Base-by-base conservation (phyloP, 2,329 filamentous ascomycete species). In the Diaporthe velutina region DNA sequence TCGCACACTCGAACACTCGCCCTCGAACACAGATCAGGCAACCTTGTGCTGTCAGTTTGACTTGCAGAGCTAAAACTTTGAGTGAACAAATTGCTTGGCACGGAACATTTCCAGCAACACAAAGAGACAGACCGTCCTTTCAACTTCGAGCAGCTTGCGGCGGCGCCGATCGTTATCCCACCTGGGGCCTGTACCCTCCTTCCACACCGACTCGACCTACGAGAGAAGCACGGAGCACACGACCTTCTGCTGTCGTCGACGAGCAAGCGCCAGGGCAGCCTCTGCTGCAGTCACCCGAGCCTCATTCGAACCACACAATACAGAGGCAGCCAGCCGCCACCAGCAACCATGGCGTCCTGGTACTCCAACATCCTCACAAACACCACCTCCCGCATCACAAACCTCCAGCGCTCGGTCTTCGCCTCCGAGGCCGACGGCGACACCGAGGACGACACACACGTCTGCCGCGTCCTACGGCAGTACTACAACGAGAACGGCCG, bases 401-500 rank as follows among this genome's bases (percentile, higher is more conserved):
- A 90, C 79, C 91, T 96, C 77, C 73, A 74, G 35, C 74, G 74
- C 19, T 67, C 64, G 17, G 67, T 76, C 52, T 90, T 94, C 72
- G 85, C 89, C 78, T 86, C 88, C 82, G 92, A 93, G 78, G 86
- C 88, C 79, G 92, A 93, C 83, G 92, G 93, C 84, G 92, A 94
- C 81, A 93, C 91, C 77, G 90, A 97, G 84, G 96, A 98, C 86
- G 95, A 98, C 86, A 97, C 95, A 3, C 95, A 98, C 86, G 94
- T 98, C 80, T 97, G 95, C 85, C 94, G 97, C 80, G 95, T 98
- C 48, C 91, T 99, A 35, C 94, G 97, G 80, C 93, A 92, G 79
- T 98, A 98, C 89, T 98, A 99, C 88, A 91, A 88, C 70, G 96
- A 98, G 83, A 97, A 97, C 81, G 94, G 93, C 78, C 92, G 93